phyloP scores from a whole-genome alignment of 768 basidiomycete species.

The Pleurotus giganteus region DNA sequence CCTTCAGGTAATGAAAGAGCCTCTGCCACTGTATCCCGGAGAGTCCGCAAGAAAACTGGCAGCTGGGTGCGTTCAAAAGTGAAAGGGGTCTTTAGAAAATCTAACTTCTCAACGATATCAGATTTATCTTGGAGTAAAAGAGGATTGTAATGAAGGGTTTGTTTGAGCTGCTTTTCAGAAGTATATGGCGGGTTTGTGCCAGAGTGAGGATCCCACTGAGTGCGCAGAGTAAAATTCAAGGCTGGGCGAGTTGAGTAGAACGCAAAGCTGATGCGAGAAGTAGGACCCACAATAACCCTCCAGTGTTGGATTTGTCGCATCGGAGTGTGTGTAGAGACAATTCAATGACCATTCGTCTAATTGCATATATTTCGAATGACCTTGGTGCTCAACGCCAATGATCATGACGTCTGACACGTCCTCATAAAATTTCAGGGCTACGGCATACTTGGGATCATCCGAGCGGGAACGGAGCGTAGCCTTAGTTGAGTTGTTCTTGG shows the following conservation, averaged over 20 bases:
- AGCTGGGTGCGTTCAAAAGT: conserved; percentile 69
- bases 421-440: conserved; percentile 76
- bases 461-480: conserved; percentile 39
- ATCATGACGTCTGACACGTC: conserved; percentile 82
- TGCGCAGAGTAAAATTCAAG: conserved; percentile 57
- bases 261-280: neutral
- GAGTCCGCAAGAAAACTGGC: conserved; percentile 61
- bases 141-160: conserved; percentile 62
- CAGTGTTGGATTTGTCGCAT: conserved; percentile 22
- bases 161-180: conserved; percentile 36
- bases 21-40: conserved; percentile 49
- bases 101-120: conserved; percentile 56
- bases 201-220: conserved; percentile 38
- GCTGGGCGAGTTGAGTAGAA: conserved; percentile 32
- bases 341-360: conserved; percentile 60
- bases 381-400: conserved; percentile 48
- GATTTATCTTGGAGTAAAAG: conserved; percentile 54
- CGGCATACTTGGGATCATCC: conserved; percentile 57
- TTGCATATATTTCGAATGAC: conserved; percentile 32
- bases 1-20: conserved; percentile 17
- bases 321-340: conserved; percentile 64
- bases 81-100: conserved; percentile 62
- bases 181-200: conserved; percentile 27
- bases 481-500: conserved; percentile 41
- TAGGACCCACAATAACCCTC: conserved; percentile 36